Base-by-base conservation (phyloP, 495 filamentous ascomycete species). In the Amniculicola lignicola region DNA sequence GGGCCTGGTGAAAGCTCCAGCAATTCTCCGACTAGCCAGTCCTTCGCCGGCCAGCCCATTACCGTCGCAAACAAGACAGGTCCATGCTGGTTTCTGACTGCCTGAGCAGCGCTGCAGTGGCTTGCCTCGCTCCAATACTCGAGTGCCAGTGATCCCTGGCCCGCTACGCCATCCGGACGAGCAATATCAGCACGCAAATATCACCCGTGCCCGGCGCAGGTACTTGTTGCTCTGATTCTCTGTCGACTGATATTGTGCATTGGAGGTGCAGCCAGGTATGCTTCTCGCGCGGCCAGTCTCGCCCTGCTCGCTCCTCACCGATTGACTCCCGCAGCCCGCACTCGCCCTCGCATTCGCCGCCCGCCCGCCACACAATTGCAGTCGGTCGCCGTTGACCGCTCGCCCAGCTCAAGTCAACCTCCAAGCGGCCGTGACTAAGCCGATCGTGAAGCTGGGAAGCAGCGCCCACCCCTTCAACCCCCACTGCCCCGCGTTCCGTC, bases 131-230 rank as follows among this genome's bases (percentile, higher is more conserved):
- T 33, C 7, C n/a, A 7, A 33, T 7, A 7, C 23, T 29, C 36
- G 19, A 25, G 25, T 1, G 27, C 1, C 54, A 28, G n/a, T 22
- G 21, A 18, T n/a, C 16, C 55, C 16, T 45, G 40, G 15, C 21
- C 27, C 39, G 47, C 24, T 31, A 24, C 14, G 28, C 45, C 22
- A 22, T 40, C 16, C n/a, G n/a, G n/a, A n/a, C n/a, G n/a, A n/a
- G 11, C 16, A 57, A 33, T 57, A 58, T 25, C 54, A 58, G 21
- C 15, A 35, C 18, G 14, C 47, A 43, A 3, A 58, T 58, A 58
- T 58, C 43, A 39, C 36, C 16, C 24, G 24, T 29, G 38, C 39
- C 16, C 47, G 16, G 15, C 41, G 16, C 41, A 22, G 22, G 16
- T 44, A 21, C 22, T 4, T 25, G 29, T 18, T 10, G 37, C 6